Evolutionary conservation across 495 filamentous ascomycete genomes (phyloP), one percentile per base, ranked within the genome.

Genomic region (Oleoguttula mirabilis): DNA sequence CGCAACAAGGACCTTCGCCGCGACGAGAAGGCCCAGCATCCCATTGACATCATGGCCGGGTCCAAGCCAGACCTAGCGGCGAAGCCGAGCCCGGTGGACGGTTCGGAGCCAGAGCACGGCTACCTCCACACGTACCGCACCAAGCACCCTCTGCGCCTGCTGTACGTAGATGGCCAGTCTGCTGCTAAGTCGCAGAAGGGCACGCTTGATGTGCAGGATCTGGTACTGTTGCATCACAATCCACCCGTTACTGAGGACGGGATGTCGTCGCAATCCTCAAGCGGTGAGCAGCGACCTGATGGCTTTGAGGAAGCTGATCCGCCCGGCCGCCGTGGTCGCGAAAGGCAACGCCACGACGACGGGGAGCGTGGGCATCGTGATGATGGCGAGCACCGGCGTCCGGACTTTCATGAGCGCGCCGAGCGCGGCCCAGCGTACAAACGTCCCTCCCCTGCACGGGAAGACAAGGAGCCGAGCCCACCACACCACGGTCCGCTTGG

Each of bases 151-250:
- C 62, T 81, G 1, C 62, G 64, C 4, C 64, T 79, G 0, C 50
- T 81, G 19, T 81, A 81, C 39, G 54, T 80, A 27, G 76, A 81
- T 45, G 76, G 77, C 6, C 72, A 69, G 60, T 69, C 67, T 2
- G 76, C 75, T 0, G 76, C 61, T 4, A 80, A 78, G 48, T 68
- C 69, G 1, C 11, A 42, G 1, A 69, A 75, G 50, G 77, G 77
- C 1, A 78, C 76, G 0, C 58, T 79, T 8, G 77, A 81, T 50
- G 68, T 66, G 5, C 73, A 77, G 44, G 76, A 81, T 50, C 47
- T 62, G 11, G 47, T 79, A 6, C 31, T 41, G 25, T 25, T 30
- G 21, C 57, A 79, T 4, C 62, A 66, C 31, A 57, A 61, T 8
- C 27, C 27, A 14, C 27, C 27, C 8, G 14, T 14, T 20, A 43